phyloP scores from a whole-genome alignment of 352 stramenopile species.

The Achlya hypogyna region DNA sequence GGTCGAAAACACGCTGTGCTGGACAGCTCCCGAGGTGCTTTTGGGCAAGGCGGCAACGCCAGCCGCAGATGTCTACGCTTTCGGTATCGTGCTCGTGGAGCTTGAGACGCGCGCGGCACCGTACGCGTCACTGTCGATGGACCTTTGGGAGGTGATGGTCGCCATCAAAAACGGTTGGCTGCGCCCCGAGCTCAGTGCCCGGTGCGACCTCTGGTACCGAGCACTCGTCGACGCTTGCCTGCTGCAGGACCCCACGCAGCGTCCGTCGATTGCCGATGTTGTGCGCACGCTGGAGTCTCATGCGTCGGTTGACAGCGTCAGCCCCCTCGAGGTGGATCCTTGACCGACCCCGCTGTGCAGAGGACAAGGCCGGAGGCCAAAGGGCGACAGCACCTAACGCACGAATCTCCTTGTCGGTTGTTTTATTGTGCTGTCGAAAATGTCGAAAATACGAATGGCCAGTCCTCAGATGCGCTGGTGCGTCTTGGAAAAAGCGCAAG shows the following conservation, averaged over 20 bases:
- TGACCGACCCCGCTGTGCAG: too few species aligned
- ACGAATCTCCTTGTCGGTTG: too few species aligned
- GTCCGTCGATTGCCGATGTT: not conserved
- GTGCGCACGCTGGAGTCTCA: not conserved
- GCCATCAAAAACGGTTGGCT: conserved; percentile 4
- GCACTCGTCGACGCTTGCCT: not conserved
- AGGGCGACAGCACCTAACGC: too few species aligned
- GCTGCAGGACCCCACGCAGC: not conserved
- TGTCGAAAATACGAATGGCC: too few species aligned
- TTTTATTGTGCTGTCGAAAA: too few species aligned
- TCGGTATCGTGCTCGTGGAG: conserved; percentile 81
- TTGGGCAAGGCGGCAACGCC: conserved; percentile 61
- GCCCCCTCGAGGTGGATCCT: too few species aligned
- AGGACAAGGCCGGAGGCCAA: too few species aligned
- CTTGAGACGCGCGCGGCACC: conserved; percentile 73
- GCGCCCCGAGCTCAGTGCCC: not conserved
- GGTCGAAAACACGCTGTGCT: conserved; percentile 48
- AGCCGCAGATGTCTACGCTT: conserved; percentile 76
- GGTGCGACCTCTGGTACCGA: not conserved
- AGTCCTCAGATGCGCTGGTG: too few species aligned
- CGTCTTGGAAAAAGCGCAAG: too few species aligned
- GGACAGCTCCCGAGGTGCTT: conserved; percentile 78
- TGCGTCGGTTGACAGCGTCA: too few species aligned
- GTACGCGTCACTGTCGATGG: conserved; percentile 42
- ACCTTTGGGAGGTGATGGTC: conserved; percentile 6